Evolutionary conservation across 2,329 filamentous ascomycete species (phyloP).

Genomic region (Arthrobotrys megalospora): DNA sequence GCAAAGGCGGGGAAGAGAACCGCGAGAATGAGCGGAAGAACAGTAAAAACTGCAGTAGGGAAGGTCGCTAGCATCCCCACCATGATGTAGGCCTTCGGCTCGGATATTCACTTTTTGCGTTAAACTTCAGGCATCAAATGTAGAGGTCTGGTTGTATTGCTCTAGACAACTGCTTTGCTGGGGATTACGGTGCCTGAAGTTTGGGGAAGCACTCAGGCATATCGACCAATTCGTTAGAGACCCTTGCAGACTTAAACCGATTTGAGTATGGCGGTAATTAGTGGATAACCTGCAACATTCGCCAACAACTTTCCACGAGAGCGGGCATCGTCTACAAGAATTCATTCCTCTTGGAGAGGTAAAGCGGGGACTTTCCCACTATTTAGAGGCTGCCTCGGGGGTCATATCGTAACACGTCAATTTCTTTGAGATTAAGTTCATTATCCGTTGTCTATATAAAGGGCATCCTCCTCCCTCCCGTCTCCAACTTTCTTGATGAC

Average conservation of each 20-base stretch:
- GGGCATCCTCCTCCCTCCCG: no score
- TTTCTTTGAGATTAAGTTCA: no score
- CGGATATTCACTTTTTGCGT: not conserved
- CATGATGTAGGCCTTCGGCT: conserved; percentile 1
- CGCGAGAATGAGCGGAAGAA: conserved; percentile 26
- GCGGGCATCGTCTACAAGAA: not conserved
- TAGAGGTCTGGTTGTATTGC: conserved; percentile 10
- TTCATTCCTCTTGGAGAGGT: not conserved
- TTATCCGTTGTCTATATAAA: no score
- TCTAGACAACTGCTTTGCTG: not conserved
- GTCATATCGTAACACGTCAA: no score
- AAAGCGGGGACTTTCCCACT: no score
- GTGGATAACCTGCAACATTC: conserved; percentile 11
- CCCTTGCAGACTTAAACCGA: conserved; percentile 7
- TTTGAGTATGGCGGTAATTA: not conserved
- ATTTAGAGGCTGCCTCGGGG: no score
- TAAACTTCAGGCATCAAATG: conserved; percentile 28
- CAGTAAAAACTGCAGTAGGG: conserved; percentile 6
- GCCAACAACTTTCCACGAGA: not conserved
- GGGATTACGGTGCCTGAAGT: conserved; percentile 11
- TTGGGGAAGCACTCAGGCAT: not conserved
- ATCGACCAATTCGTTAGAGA: not conserved
- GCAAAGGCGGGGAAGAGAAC: conserved; percentile 15
- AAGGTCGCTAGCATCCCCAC: conserved; percentile 14
- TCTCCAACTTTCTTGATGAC: no score